Evolutionary conservation across 495 filamentous ascomycete genomes (phyloP).

Genomic region (Xylaria grammica): DNA sequence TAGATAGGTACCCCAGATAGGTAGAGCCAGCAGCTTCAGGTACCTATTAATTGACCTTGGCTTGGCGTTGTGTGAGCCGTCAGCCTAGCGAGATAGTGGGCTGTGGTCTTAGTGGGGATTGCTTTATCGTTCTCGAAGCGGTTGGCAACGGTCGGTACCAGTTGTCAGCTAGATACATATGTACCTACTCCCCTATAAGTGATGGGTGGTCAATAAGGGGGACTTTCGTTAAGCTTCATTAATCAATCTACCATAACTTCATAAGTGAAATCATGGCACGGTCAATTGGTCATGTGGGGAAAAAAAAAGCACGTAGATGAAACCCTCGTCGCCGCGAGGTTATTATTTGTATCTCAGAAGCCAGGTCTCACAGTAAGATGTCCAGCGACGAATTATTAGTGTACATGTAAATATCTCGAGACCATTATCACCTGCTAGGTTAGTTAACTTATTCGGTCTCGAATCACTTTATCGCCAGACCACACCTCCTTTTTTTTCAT

Average conservation of each 20-base stretch:
- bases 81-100: not conserved
- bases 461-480: not conserved
- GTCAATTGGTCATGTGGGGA: no score
- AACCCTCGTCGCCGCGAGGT: slow-evolving; percentile 16
- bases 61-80: not conserved
- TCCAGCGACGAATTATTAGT: slow-evolving; percentile 10
- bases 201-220: no score
- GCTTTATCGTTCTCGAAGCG: no score
- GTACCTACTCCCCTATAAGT: no score
- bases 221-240: no score
- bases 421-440: no score
- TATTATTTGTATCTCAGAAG: not conserved
- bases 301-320: not conserved
- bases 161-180: not conserved
- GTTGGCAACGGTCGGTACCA: not conserved
- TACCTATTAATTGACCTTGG: no score
- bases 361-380: slow-evolving; percentile 7
- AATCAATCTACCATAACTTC: no score
- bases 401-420: slow-evolving; percentile 5
- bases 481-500: slow-evolving; percentile 3
- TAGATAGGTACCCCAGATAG: not conserved
- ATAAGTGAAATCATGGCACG: not conserved
- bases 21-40: no score
- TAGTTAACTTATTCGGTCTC: slow-evolving; percentile 1
- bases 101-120: no score